Conservation (phyloP, 2,329 filamentous ascomycete genomes). For the Leptographium lundbergii region DNA sequence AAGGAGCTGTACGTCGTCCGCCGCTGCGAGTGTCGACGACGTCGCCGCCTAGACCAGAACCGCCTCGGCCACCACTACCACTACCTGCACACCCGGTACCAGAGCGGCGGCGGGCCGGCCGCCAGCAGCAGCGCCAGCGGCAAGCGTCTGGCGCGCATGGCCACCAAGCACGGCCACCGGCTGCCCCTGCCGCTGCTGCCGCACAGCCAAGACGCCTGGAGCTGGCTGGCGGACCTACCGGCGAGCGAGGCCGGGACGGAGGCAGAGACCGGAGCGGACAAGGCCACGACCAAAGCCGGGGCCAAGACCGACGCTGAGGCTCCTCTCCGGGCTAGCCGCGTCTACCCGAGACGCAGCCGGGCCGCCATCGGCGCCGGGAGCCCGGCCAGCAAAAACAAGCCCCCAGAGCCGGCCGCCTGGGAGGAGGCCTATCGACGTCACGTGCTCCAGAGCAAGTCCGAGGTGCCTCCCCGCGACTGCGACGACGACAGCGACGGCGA, state of each 20-base stretch:
- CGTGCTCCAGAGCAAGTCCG: constrained; percentile 3
- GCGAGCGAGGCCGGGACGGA: background rate
- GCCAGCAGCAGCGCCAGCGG: background rate
- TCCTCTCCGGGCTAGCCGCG: background rate
- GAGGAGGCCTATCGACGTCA: constrained; percentile 6
- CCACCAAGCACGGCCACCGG: constrained; percentile 9
- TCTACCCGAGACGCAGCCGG: no score
- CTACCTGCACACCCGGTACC: background rate
- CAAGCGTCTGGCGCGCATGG: constrained; percentile 6
- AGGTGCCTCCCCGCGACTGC: background rate
- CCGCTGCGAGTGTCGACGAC: constrained; percentile 5
- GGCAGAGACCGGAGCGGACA: background rate
- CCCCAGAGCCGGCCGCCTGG: background rate
- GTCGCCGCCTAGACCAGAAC: background rate
- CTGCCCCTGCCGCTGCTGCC: constrained; percentile 10
- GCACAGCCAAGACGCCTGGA: constrained; percentile 1
- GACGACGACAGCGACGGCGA: background rate
- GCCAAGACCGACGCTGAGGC: background rate
- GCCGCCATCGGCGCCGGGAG: background rate
- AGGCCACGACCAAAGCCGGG: background rate
- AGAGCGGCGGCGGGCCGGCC: background rate
- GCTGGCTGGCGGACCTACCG: background rate
- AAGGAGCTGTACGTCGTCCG: constrained; percentile 3
- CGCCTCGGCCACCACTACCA: background rate
- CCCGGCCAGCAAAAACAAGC: background rate